Base-by-base conservation (phyloP, 83 land plant species). In the Picea abies region DNA sequence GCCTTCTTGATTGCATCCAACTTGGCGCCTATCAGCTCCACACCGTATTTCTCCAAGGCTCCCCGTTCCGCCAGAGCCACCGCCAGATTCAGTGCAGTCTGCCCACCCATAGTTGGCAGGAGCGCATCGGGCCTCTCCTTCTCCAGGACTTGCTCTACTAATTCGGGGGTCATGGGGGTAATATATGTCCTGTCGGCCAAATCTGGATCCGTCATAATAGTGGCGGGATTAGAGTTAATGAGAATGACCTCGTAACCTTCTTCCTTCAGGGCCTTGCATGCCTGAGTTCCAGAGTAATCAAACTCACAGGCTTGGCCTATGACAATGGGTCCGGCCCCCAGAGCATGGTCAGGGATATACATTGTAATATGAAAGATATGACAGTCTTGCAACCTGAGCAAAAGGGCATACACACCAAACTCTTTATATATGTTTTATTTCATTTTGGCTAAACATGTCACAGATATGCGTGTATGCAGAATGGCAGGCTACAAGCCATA, bases 251-350 rank as follows among this genome's bases (percentile, higher is more conserved):
- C 94, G 78, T 98, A 98, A 19, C 99, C 99, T 82, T 98, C 99
- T 73, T 98, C 99, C 47, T 88, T 93, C 73, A 98, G 81, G 11
- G 99, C 99, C 89, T 96, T 98, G 92, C 99, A 96, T 2, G 99
- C 99, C 76, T 98, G 99, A 0, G 99, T 98, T 20, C 99, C 99
- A 5, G 99, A 96, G 83, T 98, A 98, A 79, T 98, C 99, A 82
- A 98, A 98, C 84, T 98, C 99, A 81, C 98, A 98, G 10, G 99
- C 99, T 68, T 98, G 99, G 32, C 99, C 99, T 37, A 98, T 98
- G 35, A 98, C 98, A 84, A 98, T 98, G 5, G 99, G 99, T 0
- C 99, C 99, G 16, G 99, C 92, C 2, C 98, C 98, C 1, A 95
- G n/a, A n/a, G n/a, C n/a, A n/a, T n/a, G n/a, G n/a, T n/a, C n/a